phyloP scores from a whole-genome alignment of 108 stramenopile species.

The Stephanodiscus minutulus region DNA sequence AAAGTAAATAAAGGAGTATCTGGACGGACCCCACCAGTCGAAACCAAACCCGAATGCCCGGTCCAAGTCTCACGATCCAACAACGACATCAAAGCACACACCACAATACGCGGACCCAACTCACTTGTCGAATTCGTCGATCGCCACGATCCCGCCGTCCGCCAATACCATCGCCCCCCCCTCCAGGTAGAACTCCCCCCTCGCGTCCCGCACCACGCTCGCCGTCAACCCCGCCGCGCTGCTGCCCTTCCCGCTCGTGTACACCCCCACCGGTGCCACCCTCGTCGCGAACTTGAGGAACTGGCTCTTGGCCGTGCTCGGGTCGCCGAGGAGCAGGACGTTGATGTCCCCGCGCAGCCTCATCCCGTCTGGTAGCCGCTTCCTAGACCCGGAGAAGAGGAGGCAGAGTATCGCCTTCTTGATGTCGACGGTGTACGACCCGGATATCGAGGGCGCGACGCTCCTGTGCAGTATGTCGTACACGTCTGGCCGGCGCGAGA shows the following conservation, averaged over 20 bases:
- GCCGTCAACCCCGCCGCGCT: constrained; percentile 98
- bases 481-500: constrained; percentile 83
- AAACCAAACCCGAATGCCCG: not conserved
- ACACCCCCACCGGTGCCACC: constrained; percentile 98
- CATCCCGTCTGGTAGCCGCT: constrained; percentile 95
- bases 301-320: constrained; percentile 96
- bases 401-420: constrained; percentile 95
- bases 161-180: constrained; percentile 99
- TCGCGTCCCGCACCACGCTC: constrained; percentile 85
- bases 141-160: constrained; percentile 99
- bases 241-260: constrained; percentile 98
- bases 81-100: constrained; percentile 1
- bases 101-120: not conserved
- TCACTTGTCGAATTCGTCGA: constrained; percentile 96
- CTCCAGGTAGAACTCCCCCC: constrained; percentile 98
- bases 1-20: not conserved
- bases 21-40: not conserved
- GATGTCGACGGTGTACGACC: constrained; percentile 97
- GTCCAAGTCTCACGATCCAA: not conserved
- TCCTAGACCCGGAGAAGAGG: constrained; percentile 89
- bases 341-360: constrained; percentile 97
- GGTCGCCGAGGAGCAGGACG: constrained; percentile 96
- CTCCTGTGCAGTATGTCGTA: constrained; percentile 86
- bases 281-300: constrained; percentile 92
- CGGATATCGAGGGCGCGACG: constrained; percentile 94